Conservation (phyloP, 2,329 filamentous ascomycete genomes). For the Chaetomium sp. region DNA sequence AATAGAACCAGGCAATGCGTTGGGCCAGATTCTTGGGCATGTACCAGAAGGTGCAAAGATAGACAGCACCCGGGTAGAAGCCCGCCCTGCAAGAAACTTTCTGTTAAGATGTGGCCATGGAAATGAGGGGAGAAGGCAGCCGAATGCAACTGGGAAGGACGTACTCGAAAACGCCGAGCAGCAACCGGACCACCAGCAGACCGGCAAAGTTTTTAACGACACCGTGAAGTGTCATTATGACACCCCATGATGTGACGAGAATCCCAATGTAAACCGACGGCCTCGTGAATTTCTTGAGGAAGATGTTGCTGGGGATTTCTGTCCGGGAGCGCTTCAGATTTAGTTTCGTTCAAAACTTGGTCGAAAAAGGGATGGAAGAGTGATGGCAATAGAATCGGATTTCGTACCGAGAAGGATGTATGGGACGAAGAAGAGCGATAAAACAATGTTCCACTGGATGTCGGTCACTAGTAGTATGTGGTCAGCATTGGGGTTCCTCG, state of each 20-base stretch:
- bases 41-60: slow-evolving; percentile 8
- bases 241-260: slow-evolving; percentile 1
- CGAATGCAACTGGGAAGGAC: too few species aligned
- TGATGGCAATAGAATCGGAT: neutral
- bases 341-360: too few species aligned
- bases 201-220: neutral
- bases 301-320: slow-evolving; percentile 7
- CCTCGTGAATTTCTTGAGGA: neutral
- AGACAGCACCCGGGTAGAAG: slow-evolving; percentile 5
- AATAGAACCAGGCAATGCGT: slow-evolving; percentile 11
- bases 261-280: slow-evolving; percentile 3
- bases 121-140: too few species aligned
- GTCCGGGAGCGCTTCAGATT: neutral
- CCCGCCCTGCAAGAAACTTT: neutral
- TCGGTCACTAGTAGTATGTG: neutral
- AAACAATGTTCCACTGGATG: slow-evolving; percentile 6
- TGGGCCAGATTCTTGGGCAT: slow-evolving; percentile 5
- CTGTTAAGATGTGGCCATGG: neutral
- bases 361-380: too few species aligned
- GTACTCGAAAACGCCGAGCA: slow-evolving; percentile 6
- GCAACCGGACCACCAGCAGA: neutral
- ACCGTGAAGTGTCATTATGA: slow-evolving; percentile 8
- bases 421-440: slow-evolving; percentile 5
- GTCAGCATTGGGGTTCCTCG: neutral
- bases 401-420: slow-evolving; percentile 8